These are phyloP conservation scores for Raffaelea ambrosiae DNA, from an alignment of 2,329 filamentous ascomycete genomes.

Conservation along the genomic window DNA sequence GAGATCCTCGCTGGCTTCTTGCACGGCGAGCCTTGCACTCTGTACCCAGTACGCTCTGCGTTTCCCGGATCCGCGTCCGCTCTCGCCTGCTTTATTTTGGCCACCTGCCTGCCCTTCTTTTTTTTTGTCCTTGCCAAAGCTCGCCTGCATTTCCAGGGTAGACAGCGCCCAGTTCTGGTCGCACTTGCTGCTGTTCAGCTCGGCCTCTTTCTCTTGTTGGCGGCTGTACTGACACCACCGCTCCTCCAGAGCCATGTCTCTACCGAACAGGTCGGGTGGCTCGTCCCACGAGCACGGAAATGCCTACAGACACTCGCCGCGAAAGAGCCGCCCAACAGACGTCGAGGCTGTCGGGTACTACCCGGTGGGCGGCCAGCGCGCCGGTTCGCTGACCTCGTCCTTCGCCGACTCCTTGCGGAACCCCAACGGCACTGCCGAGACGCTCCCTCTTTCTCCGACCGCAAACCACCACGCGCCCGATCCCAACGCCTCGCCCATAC, in stretches of 20 bases:
- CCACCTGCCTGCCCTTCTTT: too few species aligned
- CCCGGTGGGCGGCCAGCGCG: conserved; percentile 34
- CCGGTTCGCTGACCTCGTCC: conserved; percentile 47
- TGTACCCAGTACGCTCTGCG: too few species aligned
- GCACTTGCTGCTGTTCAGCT: too few species aligned
- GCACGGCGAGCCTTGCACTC: too few species aligned
- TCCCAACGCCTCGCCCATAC: conserved; percentile 24
- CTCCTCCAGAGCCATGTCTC: conserved; percentile 41
- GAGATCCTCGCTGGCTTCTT: too few species aligned
- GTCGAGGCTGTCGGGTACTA: conserved; percentile 56
- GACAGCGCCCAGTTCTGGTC: too few species aligned
- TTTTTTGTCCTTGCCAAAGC: too few species aligned
- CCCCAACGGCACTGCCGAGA: conserved; percentile 48
- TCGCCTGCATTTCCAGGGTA: too few species aligned
- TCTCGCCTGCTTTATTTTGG: too few species aligned
- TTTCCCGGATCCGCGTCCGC: too few species aligned
- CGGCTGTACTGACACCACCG: too few species aligned
- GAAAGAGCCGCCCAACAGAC: conserved; percentile 58
- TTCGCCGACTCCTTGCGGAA: conserved; percentile 48
- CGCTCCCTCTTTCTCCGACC: conserved; percentile 44
- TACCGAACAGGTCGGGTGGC: conserved; percentile 56
- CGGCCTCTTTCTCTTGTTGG: too few species aligned
- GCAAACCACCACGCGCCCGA: conserved; percentile 22
- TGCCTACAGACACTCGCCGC: conserved; percentile 59
- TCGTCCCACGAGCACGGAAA: conserved; percentile 53